Evolutionary conservation across 371 early-diverging fungal genomes (phyloP).

Genomic region (Mortierella polycephala): DNA sequence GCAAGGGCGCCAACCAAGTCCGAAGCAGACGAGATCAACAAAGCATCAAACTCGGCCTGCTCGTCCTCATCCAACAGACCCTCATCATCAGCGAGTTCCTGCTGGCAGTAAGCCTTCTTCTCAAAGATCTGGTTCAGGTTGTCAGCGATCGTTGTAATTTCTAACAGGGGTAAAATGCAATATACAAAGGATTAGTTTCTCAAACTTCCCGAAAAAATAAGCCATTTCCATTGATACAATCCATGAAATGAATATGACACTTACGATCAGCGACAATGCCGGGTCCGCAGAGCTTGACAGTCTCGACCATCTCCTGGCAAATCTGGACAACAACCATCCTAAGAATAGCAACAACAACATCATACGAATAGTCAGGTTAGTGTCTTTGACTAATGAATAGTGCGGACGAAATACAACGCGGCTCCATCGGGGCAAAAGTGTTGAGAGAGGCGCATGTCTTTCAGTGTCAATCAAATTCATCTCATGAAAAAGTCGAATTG

Average conservation of each 20-base stretch:
- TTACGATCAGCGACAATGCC: slow-evolving; percentile 70
- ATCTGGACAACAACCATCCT: slow-evolving; percentile 82
- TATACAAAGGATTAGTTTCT: background rate
- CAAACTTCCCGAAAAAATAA: too few relatives aligned
- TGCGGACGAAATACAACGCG: too few relatives aligned
- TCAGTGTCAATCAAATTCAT: slow-evolving; percentile 43
- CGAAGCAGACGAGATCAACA: slow-evolving; percentile 82
- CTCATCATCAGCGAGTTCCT: slow-evolving; percentile 76
- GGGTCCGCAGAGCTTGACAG: slow-evolving; percentile 84
- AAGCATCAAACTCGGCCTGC: slow-evolving; percentile 86
- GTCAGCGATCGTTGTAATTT: slow-evolving; percentile 68
- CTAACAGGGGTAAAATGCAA: slow-evolving; percentile 5
- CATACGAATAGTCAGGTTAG: background rate
- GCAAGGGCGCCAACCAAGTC: slow-evolving; percentile 87
- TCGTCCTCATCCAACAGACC: slow-evolving; percentile 82
- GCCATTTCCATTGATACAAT: too few relatives aligned
- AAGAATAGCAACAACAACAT: background rate
- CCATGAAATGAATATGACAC: background rate
- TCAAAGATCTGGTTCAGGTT: slow-evolving; percentile 77
- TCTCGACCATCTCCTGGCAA: slow-evolving; percentile 76
- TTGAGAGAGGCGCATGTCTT: background rate
- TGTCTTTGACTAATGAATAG: too few relatives aligned
- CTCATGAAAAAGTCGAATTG: slow-evolving; percentile 47
- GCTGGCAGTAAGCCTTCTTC: slow-evolving; percentile 86
- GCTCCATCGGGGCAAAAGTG: background rate